These are phyloP conservation scores for Mikania micrantha DNA, from an alignment of 129 eudicot genomes.

Conservation along the genomic window DNA sequence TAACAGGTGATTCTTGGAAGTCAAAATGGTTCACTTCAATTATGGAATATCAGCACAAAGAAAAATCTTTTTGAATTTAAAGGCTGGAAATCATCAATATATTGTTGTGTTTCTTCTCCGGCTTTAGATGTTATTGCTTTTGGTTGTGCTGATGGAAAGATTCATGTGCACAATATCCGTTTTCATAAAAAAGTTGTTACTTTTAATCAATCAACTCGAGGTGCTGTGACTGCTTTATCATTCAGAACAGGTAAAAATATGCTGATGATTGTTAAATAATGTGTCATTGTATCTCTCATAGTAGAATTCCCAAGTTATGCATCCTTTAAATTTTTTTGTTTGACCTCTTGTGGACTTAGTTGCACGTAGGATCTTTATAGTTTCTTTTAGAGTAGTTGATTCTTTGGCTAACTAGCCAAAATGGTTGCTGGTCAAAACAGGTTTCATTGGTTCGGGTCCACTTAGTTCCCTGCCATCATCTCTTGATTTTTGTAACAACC, in stretches of 20 bases:
- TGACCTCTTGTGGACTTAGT: neutral
- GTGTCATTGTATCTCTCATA: neutral
- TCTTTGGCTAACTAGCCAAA: neutral
- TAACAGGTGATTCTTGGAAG: slow-evolving; percentile 84
- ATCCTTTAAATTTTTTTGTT: neutral
- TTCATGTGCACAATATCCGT: slow-evolving; percentile 81
- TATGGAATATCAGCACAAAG: slow-evolving; percentile 92
- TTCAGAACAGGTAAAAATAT: slow-evolving; percentile 69
- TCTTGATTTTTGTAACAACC: neutral
- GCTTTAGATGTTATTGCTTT: slow-evolving; percentile 93
- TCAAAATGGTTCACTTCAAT: slow-evolving; percentile 81
- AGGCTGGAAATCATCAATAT: slow-evolving; percentile 75
- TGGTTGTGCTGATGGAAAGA: slow-evolving; percentile 94
- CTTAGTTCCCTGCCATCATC: neutral
- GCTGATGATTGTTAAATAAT: slow-evolving; percentile 1
- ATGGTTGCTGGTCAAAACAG: neutral
- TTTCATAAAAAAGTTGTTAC: slow-evolving; percentile 77
- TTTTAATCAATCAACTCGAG: slow-evolving; percentile 80
- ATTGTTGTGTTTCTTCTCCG: slow-evolving; percentile 86
- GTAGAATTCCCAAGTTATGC: neutral
- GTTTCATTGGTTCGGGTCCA: neutral
- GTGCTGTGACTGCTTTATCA: slow-evolving; percentile 87
- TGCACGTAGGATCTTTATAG: neutral
- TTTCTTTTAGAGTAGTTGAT: neutral
- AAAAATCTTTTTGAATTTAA: slow-evolving; percentile 74